phyloP scores from a whole-genome alignment of 2,329 filamentous ascomycete species.

The Xylaria sp. region DNA sequence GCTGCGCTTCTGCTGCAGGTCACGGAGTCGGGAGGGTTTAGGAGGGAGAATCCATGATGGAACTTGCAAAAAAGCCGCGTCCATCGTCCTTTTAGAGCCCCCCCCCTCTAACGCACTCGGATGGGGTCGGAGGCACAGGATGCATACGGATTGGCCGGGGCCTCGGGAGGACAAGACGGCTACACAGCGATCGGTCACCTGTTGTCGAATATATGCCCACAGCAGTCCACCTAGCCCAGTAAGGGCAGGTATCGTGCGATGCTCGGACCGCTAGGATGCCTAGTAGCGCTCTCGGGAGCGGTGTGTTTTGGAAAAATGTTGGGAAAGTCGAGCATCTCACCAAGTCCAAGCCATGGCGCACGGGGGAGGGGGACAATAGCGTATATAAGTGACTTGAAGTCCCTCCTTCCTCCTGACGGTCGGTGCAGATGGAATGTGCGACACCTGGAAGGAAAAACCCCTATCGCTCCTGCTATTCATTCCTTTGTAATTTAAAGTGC shows the following conservation, averaged over 20 bases:
- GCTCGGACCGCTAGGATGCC: slow-evolving; percentile 14
- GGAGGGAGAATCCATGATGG: neutral
- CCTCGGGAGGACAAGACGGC: neutral
- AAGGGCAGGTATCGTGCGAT: slow-evolving; percentile 20
- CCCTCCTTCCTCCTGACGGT: too few species aligned
- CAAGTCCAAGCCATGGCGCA: neutral
- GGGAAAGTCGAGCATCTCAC: slow-evolving; percentile 8
- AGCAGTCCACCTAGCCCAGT: slow-evolving; percentile 9
- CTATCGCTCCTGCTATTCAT: too few species aligned
- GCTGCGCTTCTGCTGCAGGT: neutral
- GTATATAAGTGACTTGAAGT: too few species aligned
- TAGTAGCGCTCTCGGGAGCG: neutral
- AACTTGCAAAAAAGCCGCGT: neutral
- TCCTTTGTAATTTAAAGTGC: too few species aligned
- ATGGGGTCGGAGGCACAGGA: slow-evolving; percentile 7
- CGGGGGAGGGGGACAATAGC: too few species aligned
- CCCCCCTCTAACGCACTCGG: slow-evolving; percentile 7
- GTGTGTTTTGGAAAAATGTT: slow-evolving; percentile 30
- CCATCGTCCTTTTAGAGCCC: neutral
- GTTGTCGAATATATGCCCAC: slow-evolving; percentile 20
- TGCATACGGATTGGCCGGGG: slow-evolving; percentile 13
- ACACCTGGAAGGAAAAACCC: too few species aligned
- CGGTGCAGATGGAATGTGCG: too few species aligned
- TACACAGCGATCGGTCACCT: slow-evolving; percentile 14
- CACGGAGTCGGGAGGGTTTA: neutral